Evolutionary conservation across 139 green algal genomes (phyloP), one percentile per base, ranked within the genome.

Genomic region (Monoraphidium neglectum): DNA sequence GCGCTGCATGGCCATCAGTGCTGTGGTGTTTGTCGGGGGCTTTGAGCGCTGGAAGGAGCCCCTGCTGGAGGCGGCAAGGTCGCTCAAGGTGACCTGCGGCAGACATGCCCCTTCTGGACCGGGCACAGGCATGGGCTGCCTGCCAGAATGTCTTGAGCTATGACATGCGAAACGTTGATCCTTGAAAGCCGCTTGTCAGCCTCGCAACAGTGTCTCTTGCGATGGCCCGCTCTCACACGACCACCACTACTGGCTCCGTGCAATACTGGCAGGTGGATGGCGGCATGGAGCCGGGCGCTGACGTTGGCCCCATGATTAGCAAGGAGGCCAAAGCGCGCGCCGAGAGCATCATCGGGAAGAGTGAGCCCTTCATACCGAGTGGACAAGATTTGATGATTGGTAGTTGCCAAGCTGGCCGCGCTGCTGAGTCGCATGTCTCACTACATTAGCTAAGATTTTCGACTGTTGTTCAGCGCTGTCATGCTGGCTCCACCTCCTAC

Each of bases 1-100:
- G 90, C 85, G 96, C 38, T 99, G 96, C 83, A 99, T 99, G 96
- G 96, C 96, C 47, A 93, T 99, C 53, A 93, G 82, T 15, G 96
- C 88, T 1, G 94, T 88, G 0, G 93, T 99, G 32, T 97, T 98
- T 87, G 96, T 99, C 60, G 93, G 93, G 8, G 89, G 87, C 6
- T 81, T 92, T 36, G 84, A 80, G 23, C 79, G 69, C 30, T 96
- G 83, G 70, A 64, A 83, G 54, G 65, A 83, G 23, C 87, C 72
- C 0, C 79, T 98, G 36, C 71, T 91, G 28, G 86, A 90, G 30
- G 90, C 88, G 51, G 94, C 93, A 1, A 85, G 78, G 35, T 64
- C 65, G 37, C 87, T 97, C 36, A 93, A 92, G 77, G 93, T 92
- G 59, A 0, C 26, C n/a, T n/a, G n/a, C n/a, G n/a, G n/a, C n/a